Percentiles rank a stretch among this genome's conserved stretches.
Evolutionary conservation across 2,329 filamentous ascomycete genomes (phyloP).

Genomic region (Hysterium pulicare): DNA sequence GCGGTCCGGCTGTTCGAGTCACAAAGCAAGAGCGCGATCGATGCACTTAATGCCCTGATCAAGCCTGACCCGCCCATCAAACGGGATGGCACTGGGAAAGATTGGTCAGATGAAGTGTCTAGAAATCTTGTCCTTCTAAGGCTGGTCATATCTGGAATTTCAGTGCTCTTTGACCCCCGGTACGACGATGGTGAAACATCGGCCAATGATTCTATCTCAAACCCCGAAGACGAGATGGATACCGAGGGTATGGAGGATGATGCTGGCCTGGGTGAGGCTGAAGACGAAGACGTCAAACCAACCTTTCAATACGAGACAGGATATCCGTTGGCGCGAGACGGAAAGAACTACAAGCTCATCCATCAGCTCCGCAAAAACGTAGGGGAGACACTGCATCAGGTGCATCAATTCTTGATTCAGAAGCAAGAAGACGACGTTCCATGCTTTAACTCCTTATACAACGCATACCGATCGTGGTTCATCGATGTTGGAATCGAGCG

Average conservation of each 20-base stretch:
- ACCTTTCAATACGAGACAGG: conserved; percentile 87
- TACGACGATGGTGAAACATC: conserved; percentile 37
- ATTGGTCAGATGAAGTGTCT: conserved; percentile 97
- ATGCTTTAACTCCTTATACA: conserved; percentile 90
- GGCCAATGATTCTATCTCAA: conserved; percentile 48
- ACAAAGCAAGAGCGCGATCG: conserved; percentile 73
- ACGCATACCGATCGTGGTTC: conserved; percentile 92
- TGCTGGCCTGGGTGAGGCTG: conserved; percentile 59
- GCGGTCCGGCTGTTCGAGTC: conserved; percentile 85
- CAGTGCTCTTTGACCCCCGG: conserved; percentile 78
- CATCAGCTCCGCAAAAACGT: conserved; percentile 78
- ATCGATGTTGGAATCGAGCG: conserved; percentile 95
- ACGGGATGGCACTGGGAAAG: conserved; percentile 91
- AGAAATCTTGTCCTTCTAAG: conserved; percentile 83
- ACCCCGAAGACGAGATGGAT: conserved; percentile 38
- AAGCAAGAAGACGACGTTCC: conserved; percentile 94
- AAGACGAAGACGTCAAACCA: conserved; percentile 78
- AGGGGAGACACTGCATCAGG: conserved; percentile 74
- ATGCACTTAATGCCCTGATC: conserved; percentile 74
- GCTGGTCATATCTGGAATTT: conserved; percentile 85
- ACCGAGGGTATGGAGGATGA: conserved; percentile 48
- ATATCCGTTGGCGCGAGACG: conserved; percentile 67
- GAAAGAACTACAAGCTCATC: conserved; percentile 64
- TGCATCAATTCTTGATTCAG: conserved; percentile 76
- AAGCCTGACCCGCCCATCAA: conserved; percentile 78